Percentiles rank a stretch among this genome's conserved stretches.
phyloP scores from a whole-genome alignment of 1,284 basidiomycete genomes.

The Leccinum insolens region DNA sequence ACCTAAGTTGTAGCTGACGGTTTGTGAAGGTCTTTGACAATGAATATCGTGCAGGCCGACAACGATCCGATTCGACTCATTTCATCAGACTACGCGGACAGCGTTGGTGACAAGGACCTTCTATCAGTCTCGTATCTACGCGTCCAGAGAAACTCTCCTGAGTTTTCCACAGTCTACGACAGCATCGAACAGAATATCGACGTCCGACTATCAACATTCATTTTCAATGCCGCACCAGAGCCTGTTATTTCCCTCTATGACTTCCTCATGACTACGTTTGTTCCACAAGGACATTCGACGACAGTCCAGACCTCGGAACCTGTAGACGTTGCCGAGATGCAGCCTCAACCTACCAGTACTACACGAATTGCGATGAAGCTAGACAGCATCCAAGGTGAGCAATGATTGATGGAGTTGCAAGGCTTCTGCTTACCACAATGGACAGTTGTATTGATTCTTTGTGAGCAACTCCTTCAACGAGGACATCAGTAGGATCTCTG shows the following conservation, averaged over 20 bases:
- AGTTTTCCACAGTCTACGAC: slow-evolving; percentile 83
- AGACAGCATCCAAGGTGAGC: slow-evolving; percentile 80
- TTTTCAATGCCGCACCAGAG: slow-evolving; percentile 89
- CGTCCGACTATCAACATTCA: slow-evolving; percentile 90
- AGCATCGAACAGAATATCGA: slow-evolving; percentile 91
- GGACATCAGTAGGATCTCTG: slow-evolving; percentile 64
- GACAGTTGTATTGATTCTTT: slow-evolving; percentile 82
- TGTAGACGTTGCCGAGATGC: slow-evolving; percentile 10
- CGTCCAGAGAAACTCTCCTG: slow-evolving; percentile 85
- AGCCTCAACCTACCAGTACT: slow-evolving; percentile 50
- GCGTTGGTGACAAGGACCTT: slow-evolving; percentile 65
- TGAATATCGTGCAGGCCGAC: slow-evolving; percentile 71
- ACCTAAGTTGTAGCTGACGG: slow-evolving; percentile 6
- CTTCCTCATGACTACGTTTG: slow-evolving; percentile 98
- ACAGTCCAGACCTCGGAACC: slow-evolving; percentile 17
- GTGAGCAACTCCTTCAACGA: slow-evolving; percentile 81
- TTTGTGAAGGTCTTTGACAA: slow-evolving; percentile 59
- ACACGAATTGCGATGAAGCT: slow-evolving; percentile 87
- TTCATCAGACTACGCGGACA: slow-evolving; percentile 64
- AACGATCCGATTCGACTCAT: slow-evolving; percentile 70
- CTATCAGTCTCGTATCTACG: slow-evolving; percentile 85
- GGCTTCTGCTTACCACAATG: slow-evolving; percentile 16
- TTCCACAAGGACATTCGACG: slow-evolving; percentile 46
- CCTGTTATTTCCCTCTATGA: slow-evolving; percentile 94
- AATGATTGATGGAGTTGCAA: not conserved